These are phyloP conservation scores for Crucibulum laeve DNA, from an alignment of 768 basidiomycete genomes.

Conservation along the genomic window DNA sequence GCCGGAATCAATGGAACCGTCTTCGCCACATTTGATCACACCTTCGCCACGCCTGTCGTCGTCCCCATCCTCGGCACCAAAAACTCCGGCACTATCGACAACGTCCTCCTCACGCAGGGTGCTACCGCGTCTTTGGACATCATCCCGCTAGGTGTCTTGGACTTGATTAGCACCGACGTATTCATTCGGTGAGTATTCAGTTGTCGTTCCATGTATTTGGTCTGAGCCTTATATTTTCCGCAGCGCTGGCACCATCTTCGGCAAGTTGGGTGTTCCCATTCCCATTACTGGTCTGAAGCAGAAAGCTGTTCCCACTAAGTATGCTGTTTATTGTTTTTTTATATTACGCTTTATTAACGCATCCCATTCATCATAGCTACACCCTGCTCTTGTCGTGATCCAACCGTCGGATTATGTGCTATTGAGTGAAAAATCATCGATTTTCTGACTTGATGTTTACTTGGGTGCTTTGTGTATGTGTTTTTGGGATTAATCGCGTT, in stretches of 20 bases:
- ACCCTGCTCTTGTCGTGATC: not conserved
- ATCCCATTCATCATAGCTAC: no score
- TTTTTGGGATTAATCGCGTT: no score
- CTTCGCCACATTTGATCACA: conserved; percentile 56
- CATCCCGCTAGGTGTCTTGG: conserved; percentile 49
- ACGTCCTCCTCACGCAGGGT: conserved; percentile 56
- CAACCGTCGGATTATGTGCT: no score
- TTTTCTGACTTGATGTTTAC: no score
- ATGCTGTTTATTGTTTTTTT: conserved; percentile 11
- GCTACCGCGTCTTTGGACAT: conserved; percentile 44
- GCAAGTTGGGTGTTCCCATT: conserved; percentile 28
- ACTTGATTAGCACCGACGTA: conserved; percentile 38
- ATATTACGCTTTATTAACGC: not conserved
- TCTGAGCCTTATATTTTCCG: not conserved
- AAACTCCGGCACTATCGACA: conserved; percentile 53
- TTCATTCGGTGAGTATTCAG: conserved; percentile 24
- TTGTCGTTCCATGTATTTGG: not conserved
- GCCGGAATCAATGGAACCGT: conserved; percentile 48
- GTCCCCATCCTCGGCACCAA: conserved; percentile 44
- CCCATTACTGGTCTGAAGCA: conserved; percentile 30
- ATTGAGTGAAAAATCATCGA: no score
- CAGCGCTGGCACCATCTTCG: conserved; percentile 26
- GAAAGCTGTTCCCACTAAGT: conserved; percentile 29
- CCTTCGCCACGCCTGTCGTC: conserved; percentile 47
- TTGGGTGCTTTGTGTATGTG: no score